A percentile compares a stretch with the other conserved stretches of the same genome.
These are phyloP conservation scores for Cardamine resedifolia DNA, from an alignment of 345 rosid species.

Conservation along the genomic window DNA sequence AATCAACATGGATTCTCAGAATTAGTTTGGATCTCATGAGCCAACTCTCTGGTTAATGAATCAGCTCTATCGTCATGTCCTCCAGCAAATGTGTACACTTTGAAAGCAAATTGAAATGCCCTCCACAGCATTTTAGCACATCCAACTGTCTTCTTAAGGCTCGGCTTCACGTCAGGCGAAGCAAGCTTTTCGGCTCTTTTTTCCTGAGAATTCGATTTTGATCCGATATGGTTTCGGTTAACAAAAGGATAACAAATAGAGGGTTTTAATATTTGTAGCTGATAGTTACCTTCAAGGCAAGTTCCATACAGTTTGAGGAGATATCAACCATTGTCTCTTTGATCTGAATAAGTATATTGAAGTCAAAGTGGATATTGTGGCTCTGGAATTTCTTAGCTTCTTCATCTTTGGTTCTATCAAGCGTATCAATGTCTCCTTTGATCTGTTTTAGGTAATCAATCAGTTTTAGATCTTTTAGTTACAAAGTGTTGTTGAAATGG, in stretches of 20 bases:
- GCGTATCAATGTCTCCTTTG: slow-evolving; percentile 69
- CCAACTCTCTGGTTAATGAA: slow-evolving; percentile 67
- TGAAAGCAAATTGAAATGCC: slow-evolving; percentile 82
- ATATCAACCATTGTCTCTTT: slow-evolving; percentile 88
- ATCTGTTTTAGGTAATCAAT: slow-evolving; percentile 40
- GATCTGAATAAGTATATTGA: slow-evolving; percentile 60
- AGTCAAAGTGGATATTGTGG: slow-evolving; percentile 71
- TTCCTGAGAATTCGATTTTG: slow-evolving; percentile 45
- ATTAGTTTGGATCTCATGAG: slow-evolving; percentile 73
- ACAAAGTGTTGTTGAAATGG: neutral
- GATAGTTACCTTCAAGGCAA: slow-evolving; percentile 64
- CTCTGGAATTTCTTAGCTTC: slow-evolving; percentile 71
- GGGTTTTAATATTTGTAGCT: neutral
- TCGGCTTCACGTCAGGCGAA: slow-evolving; percentile 37
- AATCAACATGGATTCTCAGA: slow-evolving; percentile 42
- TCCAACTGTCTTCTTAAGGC: slow-evolving; percentile 37
- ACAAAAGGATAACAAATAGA: neutral
- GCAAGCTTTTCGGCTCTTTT: slow-evolving; percentile 52
- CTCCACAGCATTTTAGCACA: slow-evolving; percentile 69
- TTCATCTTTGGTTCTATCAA: slow-evolving; percentile 84
- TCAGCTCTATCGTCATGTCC: slow-evolving; percentile 90
- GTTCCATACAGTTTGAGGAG: slow-evolving; percentile 85
- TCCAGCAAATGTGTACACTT: slow-evolving; percentile 81
- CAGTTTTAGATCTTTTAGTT: neutral
- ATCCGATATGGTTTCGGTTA: neutral